These are phyloP conservation scores for Chrysoporthe austroafricana DNA, from an alignment of 2,329 filamentous ascomycete species.

Conservation along the genomic window DNA sequence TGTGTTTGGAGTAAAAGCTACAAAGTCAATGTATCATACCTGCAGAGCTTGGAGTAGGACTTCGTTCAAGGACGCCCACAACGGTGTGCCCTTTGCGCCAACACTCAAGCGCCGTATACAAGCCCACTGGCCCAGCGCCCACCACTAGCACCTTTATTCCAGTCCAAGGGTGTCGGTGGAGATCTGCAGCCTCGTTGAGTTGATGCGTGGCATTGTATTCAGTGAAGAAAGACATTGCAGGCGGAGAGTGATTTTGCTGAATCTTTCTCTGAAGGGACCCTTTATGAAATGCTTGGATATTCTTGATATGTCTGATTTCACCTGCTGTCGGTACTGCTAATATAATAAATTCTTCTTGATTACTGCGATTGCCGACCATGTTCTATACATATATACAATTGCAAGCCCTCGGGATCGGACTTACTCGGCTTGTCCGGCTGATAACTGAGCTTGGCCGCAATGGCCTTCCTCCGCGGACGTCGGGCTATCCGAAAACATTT, in stretches of 20 bases:
- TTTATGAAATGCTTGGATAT: background rate
- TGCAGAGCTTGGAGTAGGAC: constrained; percentile 15
- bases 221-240: constrained; percentile 20
- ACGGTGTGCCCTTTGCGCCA: constrained; percentile 30
- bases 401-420: constrained; percentile 9
- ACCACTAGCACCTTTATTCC: constrained; percentile 25
- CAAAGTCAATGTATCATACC: constrained; percentile 2
- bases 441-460: background rate
- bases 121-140: constrained; percentile 25
- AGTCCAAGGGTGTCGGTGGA: constrained; percentile 16
- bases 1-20: background rate
- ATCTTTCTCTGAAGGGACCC: background rate
- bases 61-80: constrained; percentile 20
- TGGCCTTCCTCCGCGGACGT: constrained; percentile 5
- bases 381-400: background rate
- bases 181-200: background rate
- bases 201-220: background rate
- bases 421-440: background rate
- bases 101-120: constrained; percentile 28
- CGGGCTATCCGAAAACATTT: background rate
- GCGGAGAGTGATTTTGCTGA: background rate
- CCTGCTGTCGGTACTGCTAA: background rate
- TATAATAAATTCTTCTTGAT: background rate
- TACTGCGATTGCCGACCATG: background rate
- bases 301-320: background rate